Evolutionary conservation across 768 basidiomycete genomes (phyloP), one percentile per base, ranked within the genome.

Genomic region (Russula vinacea): DNA sequence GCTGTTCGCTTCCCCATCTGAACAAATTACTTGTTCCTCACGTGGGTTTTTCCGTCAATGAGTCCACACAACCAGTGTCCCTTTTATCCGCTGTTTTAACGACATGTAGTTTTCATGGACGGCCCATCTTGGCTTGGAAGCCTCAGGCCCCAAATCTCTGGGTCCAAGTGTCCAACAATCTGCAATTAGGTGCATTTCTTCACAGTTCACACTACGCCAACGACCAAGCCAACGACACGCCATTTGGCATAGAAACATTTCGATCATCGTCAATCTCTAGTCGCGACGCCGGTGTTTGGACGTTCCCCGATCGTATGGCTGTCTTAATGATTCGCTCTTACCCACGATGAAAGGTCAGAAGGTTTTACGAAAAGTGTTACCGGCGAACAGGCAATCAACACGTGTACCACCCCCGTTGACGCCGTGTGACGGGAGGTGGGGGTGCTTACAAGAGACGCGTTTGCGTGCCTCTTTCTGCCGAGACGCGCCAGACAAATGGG

Each of bases 71-170:
- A 4, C 7, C 9, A 17, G 8, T n/a, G 42, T n/a, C n/a, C 44
- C 7, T 44, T n/a, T 19, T 44, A 0, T 9, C 44, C 9, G n/a
- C n/a, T 44, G n/a, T 19, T 44, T 44, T 44, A 44, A 44, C 42
- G 2, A 44, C 44, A 19, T n/a, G n/a, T 10, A n/a, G n/a, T 3
- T 11, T 10, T 44, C 44, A 19, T n/a, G 44, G n/a, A n/a, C n/a
- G n/a, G n/a, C 44, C 44, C 44, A 44, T 44, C 44, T n/a, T 44
- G 44, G 44, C 44, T n/a, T n/a, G n/a, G 44, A 44, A 44, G 44
- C 19, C 44, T 44, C 42, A n/a, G 42, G 19, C 2, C n/a, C 9
- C 9, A n/a, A 44, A 44, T 44, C 44, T 9, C 44, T 8, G n/a
- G 8, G 17, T 44, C 19, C 44, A 44, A 44, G 44, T 10, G n/a